Evolutionary conservation across 306 rosid genomes (phyloP), one percentile per base, ranked within the genome.

Genomic region (Styphnolobium japonicum): DNA sequence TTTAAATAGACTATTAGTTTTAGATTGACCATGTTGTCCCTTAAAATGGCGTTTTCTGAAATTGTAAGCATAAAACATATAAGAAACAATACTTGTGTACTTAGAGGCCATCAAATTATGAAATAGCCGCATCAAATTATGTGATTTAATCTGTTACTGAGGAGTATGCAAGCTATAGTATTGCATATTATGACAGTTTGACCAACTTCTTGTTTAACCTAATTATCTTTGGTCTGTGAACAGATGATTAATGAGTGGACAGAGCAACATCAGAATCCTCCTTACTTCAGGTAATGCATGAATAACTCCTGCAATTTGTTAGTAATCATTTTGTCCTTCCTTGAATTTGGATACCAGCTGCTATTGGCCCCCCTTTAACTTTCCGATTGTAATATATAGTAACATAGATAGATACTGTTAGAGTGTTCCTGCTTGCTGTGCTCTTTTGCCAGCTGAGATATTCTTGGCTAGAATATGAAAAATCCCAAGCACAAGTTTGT

Each of bases 171-270:
- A 37, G 25, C 70, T 53, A 11, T 27, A 19, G 15, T 33, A 75
- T 4, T 53, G 48, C 25, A 55, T 49, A 37, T 22, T 76, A 33
- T 12, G 31, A 36, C 71, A n/a, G n/a, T 79, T n/a, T 78, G 69
- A 52, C 14, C 16, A 3, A 23, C n/a, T 67, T 74, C 64, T 37
- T 61, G 23, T 51, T 57, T 75, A 43, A 73, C 71, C 46, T 43
- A 3, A 12, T 31, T 7, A 69, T 52, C n/a, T 82, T 78, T 70
- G 15, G 27, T 55, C 39, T 80, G 56, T 53, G 62, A 62, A 77
- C 94, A 90, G 94, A 85, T 81, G 84, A 80, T 57, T 81, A 73
- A 86, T 55, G 70, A 67, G 49, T 51, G 36, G 36, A 40, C 63
- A 4, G 40, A 33, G 79, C 76, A 34, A 36, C 63, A 78, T 52